Evolutionary conservation across 148 eudicot genomes (phyloP).

Genomic region (Rhododendron molle): DNA sequence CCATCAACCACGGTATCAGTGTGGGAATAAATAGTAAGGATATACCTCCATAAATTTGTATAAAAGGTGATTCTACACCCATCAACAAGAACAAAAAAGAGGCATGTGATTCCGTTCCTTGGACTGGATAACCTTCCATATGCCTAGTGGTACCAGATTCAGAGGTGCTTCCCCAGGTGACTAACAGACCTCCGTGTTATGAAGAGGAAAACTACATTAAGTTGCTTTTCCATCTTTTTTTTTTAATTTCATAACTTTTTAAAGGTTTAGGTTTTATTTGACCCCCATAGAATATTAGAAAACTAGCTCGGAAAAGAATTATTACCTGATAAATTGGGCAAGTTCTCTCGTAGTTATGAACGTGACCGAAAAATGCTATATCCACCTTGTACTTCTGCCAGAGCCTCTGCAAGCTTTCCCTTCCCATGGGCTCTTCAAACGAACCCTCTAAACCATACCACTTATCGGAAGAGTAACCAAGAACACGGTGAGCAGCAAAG

Average conservation of each 20-base stretch:
- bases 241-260: background rate
- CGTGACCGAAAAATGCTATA: conserved; percentile 83
- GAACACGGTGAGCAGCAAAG: conserved; percentile 79
- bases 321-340: conserved; percentile 85
- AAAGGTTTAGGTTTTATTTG: background rate
- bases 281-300: background rate
- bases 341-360: conserved; percentile 77
- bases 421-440: conserved; percentile 88
- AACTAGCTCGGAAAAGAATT: background rate
- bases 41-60: background rate
- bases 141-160: background rate
- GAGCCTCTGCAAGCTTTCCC: conserved; percentile 71
- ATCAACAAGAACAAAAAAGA: background rate
- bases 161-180: background rate
- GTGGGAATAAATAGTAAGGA: background rate
- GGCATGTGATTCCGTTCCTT: background rate
- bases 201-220: background rate
- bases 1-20: background rate
- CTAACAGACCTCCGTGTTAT: background rate
- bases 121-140: background rate
- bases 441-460: conserved; percentile 69
- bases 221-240: background rate
- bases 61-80: background rate
- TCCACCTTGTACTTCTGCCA: conserved; percentile 93
- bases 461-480: conserved; percentile 70